Base-by-base conservation (phyloP, 129 eudicot species). In the Silybum marianum region DNA sequence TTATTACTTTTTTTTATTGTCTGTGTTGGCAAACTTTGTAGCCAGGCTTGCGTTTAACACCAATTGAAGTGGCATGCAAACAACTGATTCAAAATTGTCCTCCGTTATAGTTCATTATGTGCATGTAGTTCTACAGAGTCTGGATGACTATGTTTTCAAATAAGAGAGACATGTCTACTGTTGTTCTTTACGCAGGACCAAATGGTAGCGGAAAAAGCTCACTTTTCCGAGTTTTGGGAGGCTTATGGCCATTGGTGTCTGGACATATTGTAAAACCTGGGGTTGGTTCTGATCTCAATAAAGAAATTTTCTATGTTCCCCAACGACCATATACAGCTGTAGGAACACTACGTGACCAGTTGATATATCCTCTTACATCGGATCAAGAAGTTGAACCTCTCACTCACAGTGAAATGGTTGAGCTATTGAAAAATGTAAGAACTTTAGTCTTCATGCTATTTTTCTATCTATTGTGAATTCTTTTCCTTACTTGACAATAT, bases 191-290 rank as follows among this genome's bases (percentile, higher is more conserved):
- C 81, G 85, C 79, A 96, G 98, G 99, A 86, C 97, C 99, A 77
- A 96, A 96, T 88, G 99, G 99, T 75, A 96, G 99, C 40, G 99
- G 99, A 54, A 96, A 96, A 79, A 96, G 99, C 90, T 96, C 99
- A n/a, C 98, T 96, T 38, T 96, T 96, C 82, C 90, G 99, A 76
- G 99, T 96, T 70, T 83, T 96, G 74, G 99, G 99, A 81, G 99
- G 99, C 46, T 90, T 96, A 72, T 96, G 99, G 99, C 99, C 99
- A 18, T 86, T 96, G 42, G 91, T 96, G 62, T 87, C 99, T 40
- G 99, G 99, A 72, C 99, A 96, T 78, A 96, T 96, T 34, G 98
- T 90, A 74, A 96, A 96, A 78, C 99, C 99, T 77, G 99, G 99
- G 85, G 73, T 96, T 87, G 98, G 99, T 79, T 96, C 98, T 36